phyloP scores from a whole-genome alignment of 441 rosid genomes.

The Rhodomyrtus psidioides region DNA sequence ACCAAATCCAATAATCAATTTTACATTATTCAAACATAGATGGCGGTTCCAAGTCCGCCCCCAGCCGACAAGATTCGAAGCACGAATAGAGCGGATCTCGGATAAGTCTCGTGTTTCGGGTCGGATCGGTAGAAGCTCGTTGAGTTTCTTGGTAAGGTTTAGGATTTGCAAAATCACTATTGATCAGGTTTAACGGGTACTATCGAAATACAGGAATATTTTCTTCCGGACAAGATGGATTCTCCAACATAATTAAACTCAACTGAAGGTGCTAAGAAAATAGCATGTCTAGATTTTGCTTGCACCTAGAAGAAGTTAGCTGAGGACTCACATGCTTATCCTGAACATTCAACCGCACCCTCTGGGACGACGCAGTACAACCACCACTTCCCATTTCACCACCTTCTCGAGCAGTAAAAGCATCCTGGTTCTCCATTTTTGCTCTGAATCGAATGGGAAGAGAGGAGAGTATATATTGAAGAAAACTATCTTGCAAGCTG shows the following conservation, averaged over 20 bases:
- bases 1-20: too few relatives aligned
- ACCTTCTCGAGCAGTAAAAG: not conserved
- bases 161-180: too few relatives aligned
- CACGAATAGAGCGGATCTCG: not conserved
- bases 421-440: not conserved
- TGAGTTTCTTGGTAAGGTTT: too few relatives aligned
- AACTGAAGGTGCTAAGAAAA: not conserved
- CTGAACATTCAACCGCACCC: conserved; percentile 1
- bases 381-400: not conserved
- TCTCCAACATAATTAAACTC: not conserved
- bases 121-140: not conserved
- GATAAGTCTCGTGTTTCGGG: not conserved
- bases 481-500: not conserved
- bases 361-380: not conserved
- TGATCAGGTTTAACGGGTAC: not conserved
- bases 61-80: not conserved
- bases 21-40: too few relatives aligned
- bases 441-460: not conserved
- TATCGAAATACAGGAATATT: not conserved
- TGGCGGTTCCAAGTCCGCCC: too few relatives aligned
- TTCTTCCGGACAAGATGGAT: not conserved
- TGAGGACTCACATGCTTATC: not conserved
- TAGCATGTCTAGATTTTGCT: not conserved
- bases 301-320: not conserved
- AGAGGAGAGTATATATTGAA: not conserved